Conservation (phyloP, 331 rosid species). For the Rosa hybrid region DNA sequence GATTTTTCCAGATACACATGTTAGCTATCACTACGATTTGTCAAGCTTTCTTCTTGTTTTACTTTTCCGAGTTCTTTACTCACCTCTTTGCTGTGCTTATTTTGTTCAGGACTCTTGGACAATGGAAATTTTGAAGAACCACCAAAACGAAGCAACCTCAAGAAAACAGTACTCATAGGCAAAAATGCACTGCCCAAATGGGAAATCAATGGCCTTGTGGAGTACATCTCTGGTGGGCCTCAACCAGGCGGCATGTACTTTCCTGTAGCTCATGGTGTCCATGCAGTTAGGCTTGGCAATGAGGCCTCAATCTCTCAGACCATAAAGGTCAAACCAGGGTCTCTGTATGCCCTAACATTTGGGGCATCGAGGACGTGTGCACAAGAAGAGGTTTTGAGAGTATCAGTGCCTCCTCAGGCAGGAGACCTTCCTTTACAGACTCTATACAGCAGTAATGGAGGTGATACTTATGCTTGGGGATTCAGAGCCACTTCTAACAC, state of each 20-base stretch:
- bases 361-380: conserved; percentile 97
- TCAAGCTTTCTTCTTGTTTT: not conserved
- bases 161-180: conserved; percentile 67
- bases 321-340: conserved; percentile 55
- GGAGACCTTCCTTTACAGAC: conserved; percentile 96
- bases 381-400: conserved; percentile 87
- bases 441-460: conserved; percentile 69
- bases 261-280: conserved; percentile 68
- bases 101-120: conserved; percentile 58
- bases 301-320: conserved; percentile 80
- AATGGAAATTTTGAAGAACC: conserved; percentile 87
- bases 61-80: not conserved
- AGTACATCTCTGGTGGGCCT: conserved; percentile 81
- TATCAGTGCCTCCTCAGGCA: conserved; percentile 62
- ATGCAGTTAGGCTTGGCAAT: conserved; percentile 90
- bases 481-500: conserved; percentile 49
- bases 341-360: conserved; percentile 65
- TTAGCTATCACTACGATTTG: not conserved
- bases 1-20: not conserved
- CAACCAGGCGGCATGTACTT: conserved; percentile 90
- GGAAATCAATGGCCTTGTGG: conserved; percentile 78
- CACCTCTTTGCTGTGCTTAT: not conserved
- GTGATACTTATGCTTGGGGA: conserved; percentile 90
- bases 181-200: conserved; percentile 71
- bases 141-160: conserved; percentile 51